Conservation (phyloP, 1,284 basidiomycete genomes). For the Pyrrhoderma lamaoense region DNA sequence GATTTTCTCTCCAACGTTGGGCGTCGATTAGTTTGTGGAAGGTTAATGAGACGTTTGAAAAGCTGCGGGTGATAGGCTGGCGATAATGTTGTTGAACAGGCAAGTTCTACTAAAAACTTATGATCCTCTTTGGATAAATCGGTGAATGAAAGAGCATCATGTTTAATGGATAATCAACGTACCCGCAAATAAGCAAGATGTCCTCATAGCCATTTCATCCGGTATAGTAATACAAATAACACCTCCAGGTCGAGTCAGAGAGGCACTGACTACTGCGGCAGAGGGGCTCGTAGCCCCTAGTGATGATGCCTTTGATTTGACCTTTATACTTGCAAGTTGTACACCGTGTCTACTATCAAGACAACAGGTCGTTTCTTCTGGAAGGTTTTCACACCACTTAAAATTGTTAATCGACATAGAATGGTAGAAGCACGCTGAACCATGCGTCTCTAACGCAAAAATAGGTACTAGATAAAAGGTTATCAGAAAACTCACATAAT, state of each 20-base stretch:
- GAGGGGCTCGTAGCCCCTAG: slow-evolving; percentile 62
- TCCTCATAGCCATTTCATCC: slow-evolving; percentile 62
- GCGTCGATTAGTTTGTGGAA: slow-evolving; percentile 19
- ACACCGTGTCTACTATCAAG: slow-evolving; percentile 30
- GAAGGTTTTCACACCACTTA: slow-evolving; percentile 24
- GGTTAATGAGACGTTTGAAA: slow-evolving; percentile 44
- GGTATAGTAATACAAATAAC: slow-evolving; percentile 53
- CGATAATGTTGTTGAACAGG: slow-evolving; percentile 59
- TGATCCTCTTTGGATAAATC: slow-evolving; percentile 49
- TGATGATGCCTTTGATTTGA: slow-evolving; percentile 61
- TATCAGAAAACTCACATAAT: neutral
- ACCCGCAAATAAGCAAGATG: slow-evolving; percentile 51
- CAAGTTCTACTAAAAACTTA: slow-evolving; percentile 63
- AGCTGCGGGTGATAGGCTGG: slow-evolving; percentile 53
- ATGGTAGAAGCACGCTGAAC: slow-evolving; percentile 67
- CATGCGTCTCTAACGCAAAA: slow-evolving; percentile 58
- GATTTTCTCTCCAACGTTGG: slow-evolving; percentile 25
- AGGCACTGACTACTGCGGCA: slow-evolving; percentile 52
- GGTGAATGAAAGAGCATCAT: neutral
- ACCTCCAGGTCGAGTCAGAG: slow-evolving; percentile 47
- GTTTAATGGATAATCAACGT: slow-evolving; percentile 14
- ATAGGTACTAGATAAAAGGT: slow-evolving; percentile 43
- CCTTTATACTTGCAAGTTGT: slow-evolving; percentile 46
- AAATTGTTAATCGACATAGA: slow-evolving; percentile 52
- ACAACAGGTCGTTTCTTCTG: slow-evolving; percentile 25